Conservation (phyloP, 495 filamentous ascomycete genomes). For the Ramalina intermedia region DNA sequence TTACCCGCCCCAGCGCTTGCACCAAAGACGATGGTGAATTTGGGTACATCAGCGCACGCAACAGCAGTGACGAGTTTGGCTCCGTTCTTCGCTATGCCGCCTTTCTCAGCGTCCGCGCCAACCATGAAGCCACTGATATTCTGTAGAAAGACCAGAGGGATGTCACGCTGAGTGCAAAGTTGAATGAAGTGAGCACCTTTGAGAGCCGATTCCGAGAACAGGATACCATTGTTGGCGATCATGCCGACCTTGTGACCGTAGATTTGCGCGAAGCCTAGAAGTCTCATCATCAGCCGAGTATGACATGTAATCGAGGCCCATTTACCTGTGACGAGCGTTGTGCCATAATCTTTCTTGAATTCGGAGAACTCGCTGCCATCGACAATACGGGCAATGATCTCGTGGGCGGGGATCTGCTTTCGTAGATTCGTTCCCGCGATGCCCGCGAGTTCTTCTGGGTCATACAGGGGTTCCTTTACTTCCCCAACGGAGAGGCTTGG, state of each 20-base stretch:
- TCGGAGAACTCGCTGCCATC: conserved; percentile 83
- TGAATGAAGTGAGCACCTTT: conserved; percentile 98
- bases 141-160: conserved; percentile 86
- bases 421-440: conserved; percentile 83
- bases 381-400: conserved; percentile 88
- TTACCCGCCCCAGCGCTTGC: conserved; percentile 61
- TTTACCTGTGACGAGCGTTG: conserved; percentile 63
- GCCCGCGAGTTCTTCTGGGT: conserved; percentile 66
- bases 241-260: conserved; percentile 88
- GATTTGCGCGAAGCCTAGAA: conserved; percentile 67
- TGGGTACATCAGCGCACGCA: conserved; percentile 87
- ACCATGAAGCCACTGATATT: conserved; percentile 99
- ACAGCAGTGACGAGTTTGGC: conserved; percentile 95
- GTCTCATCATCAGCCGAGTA: not conserved
- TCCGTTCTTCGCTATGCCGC: conserved; percentile 95
- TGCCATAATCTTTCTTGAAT: conserved; percentile 88
- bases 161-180: conserved; percentile 79
- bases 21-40: conserved; percentile 91
- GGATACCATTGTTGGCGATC: conserved; percentile 89
- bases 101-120: conserved; percentile 77
- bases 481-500: conserved; percentile 13
- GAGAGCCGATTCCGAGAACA: conserved; percentile 81
- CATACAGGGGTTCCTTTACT: conserved; percentile 61
- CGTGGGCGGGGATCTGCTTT: conserved; percentile 67
- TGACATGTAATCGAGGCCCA: not conserved